A percentile compares a stretch with the other conserved stretches of the same genome.
Conservation (phyloP, 2,329 filamentous ascomycete species). For the Cryphonectria parasitica region DNA sequence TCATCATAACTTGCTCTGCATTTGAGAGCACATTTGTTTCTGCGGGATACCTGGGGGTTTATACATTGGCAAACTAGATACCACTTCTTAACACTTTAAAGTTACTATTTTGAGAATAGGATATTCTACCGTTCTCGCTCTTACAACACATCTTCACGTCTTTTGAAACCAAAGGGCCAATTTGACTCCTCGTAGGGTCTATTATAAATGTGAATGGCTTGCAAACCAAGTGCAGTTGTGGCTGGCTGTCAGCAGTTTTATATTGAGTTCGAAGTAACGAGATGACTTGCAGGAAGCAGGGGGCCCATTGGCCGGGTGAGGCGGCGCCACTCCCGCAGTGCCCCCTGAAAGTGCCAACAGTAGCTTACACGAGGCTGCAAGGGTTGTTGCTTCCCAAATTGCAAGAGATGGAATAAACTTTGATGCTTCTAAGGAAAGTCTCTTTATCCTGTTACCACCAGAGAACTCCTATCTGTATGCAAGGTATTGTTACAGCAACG, state of each 20-base stretch:
- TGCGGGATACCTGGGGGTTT: conserved; percentile 10
- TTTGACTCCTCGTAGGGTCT: neutral
- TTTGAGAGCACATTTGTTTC: conserved; percentile 4
- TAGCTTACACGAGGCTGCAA: neutral
- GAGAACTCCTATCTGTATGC: neutral
- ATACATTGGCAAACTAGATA: conserved; percentile 18
- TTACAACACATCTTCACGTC: neutral
- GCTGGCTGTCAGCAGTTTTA: neutral
- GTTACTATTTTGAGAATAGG: conserved; percentile 16
- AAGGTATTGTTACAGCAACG: neutral
- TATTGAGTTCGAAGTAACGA: neutral
- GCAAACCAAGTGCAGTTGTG: neutral
- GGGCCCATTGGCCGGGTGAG: too few species aligned
- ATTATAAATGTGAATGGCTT: neutral
- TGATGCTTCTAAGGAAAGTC: neutral
- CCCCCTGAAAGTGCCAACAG: too few species aligned
- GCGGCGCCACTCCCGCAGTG: neutral
- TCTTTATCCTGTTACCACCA: neutral
- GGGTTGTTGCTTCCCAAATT: neutral
- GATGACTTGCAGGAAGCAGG: neutral
- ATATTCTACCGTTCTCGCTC: conserved; percentile 12
- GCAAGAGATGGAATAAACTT: too few species aligned
- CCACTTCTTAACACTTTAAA: conserved; percentile 14
- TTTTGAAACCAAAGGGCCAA: too few species aligned
- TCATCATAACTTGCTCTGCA: conserved; percentile 1